These are phyloP conservation scores for Azolla pinnata DNA, from an alignment of 75 land plant species.

Conservation along the genomic window DNA sequence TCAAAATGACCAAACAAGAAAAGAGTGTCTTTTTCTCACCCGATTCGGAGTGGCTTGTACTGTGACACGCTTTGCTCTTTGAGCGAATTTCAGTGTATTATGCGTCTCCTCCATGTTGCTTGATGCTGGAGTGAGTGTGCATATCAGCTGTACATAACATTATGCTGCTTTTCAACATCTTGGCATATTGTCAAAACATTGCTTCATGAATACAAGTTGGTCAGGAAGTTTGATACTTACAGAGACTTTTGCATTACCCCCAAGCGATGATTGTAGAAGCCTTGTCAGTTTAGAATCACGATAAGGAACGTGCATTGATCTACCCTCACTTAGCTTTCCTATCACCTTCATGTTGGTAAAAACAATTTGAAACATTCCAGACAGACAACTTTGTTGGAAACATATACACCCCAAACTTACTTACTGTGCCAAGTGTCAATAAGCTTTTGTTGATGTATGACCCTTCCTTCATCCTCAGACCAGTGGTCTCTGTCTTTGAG, in stretches of 20 bases:
- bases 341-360: constrained; percentile 57
- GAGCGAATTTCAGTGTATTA: constrained; percentile 87
- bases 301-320: constrained; percentile 92
- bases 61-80: constrained; percentile 73
- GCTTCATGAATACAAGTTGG: neutral
- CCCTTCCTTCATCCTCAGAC: constrained; percentile 92
- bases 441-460: constrained; percentile 97
- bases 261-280: constrained; percentile 86
- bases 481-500: constrained; percentile 97
- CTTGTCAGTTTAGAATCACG: constrained; percentile 96
- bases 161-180: too few relatives aligned
- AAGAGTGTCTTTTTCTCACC: too few relatives aligned
- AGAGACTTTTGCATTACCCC: constrained; percentile 94
- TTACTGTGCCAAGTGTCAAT: constrained; percentile 95
- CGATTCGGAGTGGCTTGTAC: constrained; percentile 68
- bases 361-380: neutral
- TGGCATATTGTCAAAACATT: too few relatives aligned
- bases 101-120: constrained; percentile 84
- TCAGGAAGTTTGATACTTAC: constrained; percentile 18
- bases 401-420: neutral
- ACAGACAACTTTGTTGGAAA: neutral
- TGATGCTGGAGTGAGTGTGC: constrained; percentile 88
- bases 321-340: constrained; percentile 94
- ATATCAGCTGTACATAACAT: constrained; percentile 80
- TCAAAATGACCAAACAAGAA: too few relatives aligned